Conservation (phyloP, 2,329 filamentous ascomycete genomes). For the Talaromyces albobiverticillius region DNA sequence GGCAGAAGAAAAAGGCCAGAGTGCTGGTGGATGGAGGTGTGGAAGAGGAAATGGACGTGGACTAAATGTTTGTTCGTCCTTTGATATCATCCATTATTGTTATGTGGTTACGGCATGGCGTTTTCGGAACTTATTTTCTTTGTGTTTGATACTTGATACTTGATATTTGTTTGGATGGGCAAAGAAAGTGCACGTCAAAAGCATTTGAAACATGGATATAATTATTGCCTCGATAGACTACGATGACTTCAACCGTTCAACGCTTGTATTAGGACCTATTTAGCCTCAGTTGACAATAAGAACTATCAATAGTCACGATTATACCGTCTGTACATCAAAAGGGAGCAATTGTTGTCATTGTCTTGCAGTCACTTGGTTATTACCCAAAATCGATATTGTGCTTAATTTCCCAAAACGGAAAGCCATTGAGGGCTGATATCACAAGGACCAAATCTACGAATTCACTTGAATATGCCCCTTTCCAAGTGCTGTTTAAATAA, state of each 20-base stretch:
- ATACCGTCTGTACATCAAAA: no score
- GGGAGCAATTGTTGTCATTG: no score
- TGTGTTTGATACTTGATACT: constrained; percentile 3
- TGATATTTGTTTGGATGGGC: background rate
- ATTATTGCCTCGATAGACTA: background rate
- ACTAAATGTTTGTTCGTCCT: constrained; percentile 31
- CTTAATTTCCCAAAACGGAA: background rate
- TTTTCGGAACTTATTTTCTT: constrained; percentile 17
- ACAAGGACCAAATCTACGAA: no score
- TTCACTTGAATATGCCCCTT: no score
- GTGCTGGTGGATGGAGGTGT: constrained; percentile 44
- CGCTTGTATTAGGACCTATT: no score
- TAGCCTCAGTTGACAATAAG: no score
- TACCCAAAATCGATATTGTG: background rate
- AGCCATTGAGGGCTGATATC: no score
- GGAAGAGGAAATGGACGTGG: constrained; percentile 48
- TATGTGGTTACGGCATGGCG: constrained; percentile 22
- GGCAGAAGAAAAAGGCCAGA: constrained; percentile 44
- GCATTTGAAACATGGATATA: background rate
- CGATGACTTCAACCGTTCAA: no score
- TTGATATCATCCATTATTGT: constrained; percentile 4
- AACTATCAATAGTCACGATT: no score
- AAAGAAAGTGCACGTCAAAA: background rate
- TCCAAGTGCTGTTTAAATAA: no score
- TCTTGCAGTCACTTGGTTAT: background rate